These are phyloP conservation scores for Adansonia gregorii DNA, from an alignment of 441 rosid genomes.

Conservation along the genomic window DNA sequence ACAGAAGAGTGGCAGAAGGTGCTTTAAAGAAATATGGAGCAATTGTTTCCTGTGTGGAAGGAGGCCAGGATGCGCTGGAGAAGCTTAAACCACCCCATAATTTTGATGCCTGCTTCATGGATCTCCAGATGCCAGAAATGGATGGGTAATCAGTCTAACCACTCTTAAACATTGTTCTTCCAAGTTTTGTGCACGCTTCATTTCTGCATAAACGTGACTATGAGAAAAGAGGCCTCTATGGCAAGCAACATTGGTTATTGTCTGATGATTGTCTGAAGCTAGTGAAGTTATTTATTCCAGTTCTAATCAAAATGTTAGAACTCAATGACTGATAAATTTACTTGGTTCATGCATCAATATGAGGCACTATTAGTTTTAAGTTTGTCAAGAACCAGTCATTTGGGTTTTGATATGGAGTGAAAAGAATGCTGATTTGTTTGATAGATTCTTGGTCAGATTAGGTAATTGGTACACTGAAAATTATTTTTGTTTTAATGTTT, in stretches of 20 bases:
- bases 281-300: slow-evolving; percentile 10
- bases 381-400: background rate
- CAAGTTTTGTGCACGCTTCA: background rate
- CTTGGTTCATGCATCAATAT: background rate
- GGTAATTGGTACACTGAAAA: background rate
- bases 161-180: slow-evolving; percentile 4
- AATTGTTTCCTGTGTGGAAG: slow-evolving; percentile 75
- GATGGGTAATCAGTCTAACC: slow-evolving; percentile 65
- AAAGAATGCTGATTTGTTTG: slow-evolving; percentile 9
- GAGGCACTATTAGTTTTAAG: background rate
- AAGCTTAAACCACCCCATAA: slow-evolving; percentile 81
- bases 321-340: slow-evolving; percentile 4
- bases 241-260: background rate
- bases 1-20: slow-evolving; percentile 94
- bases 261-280: background rate
- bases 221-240: background rate
- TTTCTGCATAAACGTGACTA: background rate
- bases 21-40: slow-evolving; percentile 84
- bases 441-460: background rate
- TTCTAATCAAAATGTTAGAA: background rate
- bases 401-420: background rate
- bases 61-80: slow-evolving; percentile 72
- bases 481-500: background rate
- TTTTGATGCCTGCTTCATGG: slow-evolving; percentile 96
- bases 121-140: slow-evolving; percentile 98